phyloP scores from a whole-genome alignment of 352 stramenopile species.

The Pythium aristosporum region DNA sequence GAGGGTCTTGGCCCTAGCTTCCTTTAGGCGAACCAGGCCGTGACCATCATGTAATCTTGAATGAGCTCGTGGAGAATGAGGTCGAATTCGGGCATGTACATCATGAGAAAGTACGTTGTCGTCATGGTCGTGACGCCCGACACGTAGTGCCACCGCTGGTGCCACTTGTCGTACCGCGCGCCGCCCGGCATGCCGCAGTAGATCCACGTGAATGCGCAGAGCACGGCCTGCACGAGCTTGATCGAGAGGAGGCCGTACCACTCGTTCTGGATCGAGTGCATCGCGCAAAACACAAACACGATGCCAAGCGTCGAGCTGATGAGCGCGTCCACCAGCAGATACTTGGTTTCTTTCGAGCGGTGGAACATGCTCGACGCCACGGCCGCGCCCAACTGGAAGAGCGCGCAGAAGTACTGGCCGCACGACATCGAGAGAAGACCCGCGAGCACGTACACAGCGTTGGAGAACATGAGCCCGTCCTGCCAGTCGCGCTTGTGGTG shows the following conservation, averaged over 20 bases:
- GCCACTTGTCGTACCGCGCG: slow-evolving; percentile 75
- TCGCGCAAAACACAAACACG: slow-evolving; percentile 66
- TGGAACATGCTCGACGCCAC: slow-evolving; percentile 80
- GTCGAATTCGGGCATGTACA: slow-evolving; percentile 82
- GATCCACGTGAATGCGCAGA: slow-evolving; percentile 78
- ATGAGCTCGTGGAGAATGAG: slow-evolving; percentile 73
- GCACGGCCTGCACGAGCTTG: slow-evolving; percentile 49
- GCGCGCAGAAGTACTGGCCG: slow-evolving; percentile 68
- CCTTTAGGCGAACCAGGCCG: slow-evolving; percentile 36
- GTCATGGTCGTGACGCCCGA: slow-evolving; percentile 74
- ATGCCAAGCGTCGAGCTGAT: slow-evolving; percentile 72
- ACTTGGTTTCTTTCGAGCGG: slow-evolving; percentile 82
- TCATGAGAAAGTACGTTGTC: slow-evolving; percentile 68
- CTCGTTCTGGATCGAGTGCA: slow-evolving; percentile 68
- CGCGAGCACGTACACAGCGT: slow-evolving; percentile 72
- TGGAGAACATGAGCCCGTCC: slow-evolving; percentile 81
- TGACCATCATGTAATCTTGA: slow-evolving; percentile 53
- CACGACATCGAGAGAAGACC: slow-evolving; percentile 69
- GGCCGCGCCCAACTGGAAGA: slow-evolving; percentile 67
- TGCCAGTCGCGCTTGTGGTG: slow-evolving; percentile 58
- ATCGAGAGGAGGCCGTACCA: slow-evolving; percentile 75
- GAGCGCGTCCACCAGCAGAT: slow-evolving; percentile 70
- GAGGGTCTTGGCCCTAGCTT: not conserved
- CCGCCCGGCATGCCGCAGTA: slow-evolving; percentile 79
- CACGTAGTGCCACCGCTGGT: slow-evolving; percentile 82